phyloP scores from a whole-genome alignment of 352 stramenopile species.

The Globisporangium nodosum region DNA sequence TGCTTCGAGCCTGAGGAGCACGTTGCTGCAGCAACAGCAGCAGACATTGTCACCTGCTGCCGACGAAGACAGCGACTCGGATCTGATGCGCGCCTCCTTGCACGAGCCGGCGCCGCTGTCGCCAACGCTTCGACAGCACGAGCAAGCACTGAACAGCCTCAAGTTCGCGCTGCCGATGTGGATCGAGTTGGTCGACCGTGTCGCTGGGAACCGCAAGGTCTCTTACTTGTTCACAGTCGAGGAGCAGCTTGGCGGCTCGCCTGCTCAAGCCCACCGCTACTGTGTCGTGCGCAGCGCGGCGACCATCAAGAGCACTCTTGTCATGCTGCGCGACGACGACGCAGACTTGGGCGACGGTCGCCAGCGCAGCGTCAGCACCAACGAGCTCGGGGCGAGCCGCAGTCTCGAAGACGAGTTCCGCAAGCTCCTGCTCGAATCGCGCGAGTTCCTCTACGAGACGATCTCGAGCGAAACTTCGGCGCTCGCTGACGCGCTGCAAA shows the following conservation, averaged over 20 bases:
- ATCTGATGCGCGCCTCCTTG: not conserved
- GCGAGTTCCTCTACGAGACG: constrained; percentile 59
- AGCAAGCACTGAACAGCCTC: constrained; percentile 27
- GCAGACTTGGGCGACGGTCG: constrained; percentile 24
- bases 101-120: not conserved
- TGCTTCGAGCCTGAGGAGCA: constrained; percentile 7
- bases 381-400: constrained; percentile 14
- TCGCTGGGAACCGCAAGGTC: constrained; percentile 54
- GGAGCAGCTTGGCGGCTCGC: constrained; percentile 12
- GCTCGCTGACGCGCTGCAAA: constrained; percentile 36
- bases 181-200: constrained; percentile 61
- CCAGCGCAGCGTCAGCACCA: constrained; percentile 18
- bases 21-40: not conserved
- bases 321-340: constrained; percentile 29
- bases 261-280: constrained; percentile 2
- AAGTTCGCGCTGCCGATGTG: constrained; percentile 60
- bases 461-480: constrained; percentile 51
- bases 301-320: constrained; percentile 56
- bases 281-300: constrained; percentile 49
- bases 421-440: constrained; percentile 47
- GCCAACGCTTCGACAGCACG: constrained; percentile 18
- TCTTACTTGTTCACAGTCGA: constrained; percentile 59
- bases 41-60: not conserved
- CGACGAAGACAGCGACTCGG: not conserved
- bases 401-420: constrained; percentile 29